Percentiles rank a stretch among this genome's conserved stretches.
Conservation (phyloP, 441 rosid genomes). For the Pelargonium cotyledonis region DNA sequence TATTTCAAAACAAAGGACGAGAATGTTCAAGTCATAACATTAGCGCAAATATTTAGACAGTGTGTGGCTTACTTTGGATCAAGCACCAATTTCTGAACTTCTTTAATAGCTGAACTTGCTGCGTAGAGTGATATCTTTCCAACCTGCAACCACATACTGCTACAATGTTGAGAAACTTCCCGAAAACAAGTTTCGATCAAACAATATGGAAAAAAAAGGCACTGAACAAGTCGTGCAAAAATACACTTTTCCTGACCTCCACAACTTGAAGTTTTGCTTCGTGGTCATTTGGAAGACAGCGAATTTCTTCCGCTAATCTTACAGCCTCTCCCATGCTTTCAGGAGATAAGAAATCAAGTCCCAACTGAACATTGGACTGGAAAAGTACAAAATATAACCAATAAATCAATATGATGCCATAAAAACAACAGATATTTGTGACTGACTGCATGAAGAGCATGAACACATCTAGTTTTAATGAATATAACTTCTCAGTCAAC, state of each 20-base stretch:
- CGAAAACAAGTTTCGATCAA: neutral
- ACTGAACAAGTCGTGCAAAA: constrained; percentile 20
- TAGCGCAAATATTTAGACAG: neutral
- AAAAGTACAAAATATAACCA: constrained; percentile 23
- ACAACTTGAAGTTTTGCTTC: constrained; percentile 77
- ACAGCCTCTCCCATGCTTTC: constrained; percentile 83
- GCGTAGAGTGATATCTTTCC: constrained; percentile 90
- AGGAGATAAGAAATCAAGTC: constrained; percentile 86
- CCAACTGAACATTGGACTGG: constrained; percentile 87
- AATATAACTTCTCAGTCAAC: neutral
- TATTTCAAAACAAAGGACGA: constrained; percentile 2
- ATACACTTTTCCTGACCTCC: constrained; percentile 53
- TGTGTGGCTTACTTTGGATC: constrained; percentile 54
- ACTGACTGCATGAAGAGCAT: neutral
- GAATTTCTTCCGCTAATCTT: constrained; percentile 74
- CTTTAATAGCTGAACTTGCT: constrained; percentile 95
- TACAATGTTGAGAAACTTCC: constrained; percentile 11
- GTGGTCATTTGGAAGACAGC: constrained; percentile 77
- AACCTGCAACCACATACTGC: constrained; percentile 43
- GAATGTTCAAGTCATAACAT: neutral
- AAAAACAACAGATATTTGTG: neutral
- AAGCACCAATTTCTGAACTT: constrained; percentile 85
- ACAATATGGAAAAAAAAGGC: constrained; percentile 12
- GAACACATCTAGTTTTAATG: neutral
- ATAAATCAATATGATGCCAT: constrained; percentile 4